These are phyloP conservation scores for Kalanchoe fedtschenkoi DNA, from an alignment of 164 flowering plant species.

Conservation along the genomic window DNA sequence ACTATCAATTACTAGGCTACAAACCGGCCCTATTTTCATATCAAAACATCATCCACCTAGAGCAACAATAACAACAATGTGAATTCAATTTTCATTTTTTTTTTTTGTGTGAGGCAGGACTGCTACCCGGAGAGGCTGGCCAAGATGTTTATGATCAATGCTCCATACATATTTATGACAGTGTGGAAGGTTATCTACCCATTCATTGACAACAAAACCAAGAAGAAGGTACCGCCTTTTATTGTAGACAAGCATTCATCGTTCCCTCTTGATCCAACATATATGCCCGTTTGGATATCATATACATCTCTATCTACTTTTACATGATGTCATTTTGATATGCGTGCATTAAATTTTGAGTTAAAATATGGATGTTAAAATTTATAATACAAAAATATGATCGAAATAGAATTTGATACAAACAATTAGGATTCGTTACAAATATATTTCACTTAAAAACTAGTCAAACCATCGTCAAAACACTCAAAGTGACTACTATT, in stretches of 20 bases:
- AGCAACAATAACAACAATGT: not conserved
- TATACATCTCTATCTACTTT: too few relatives aligned
- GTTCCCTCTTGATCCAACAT: too few relatives aligned
- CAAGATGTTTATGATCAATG: conserved; percentile 33
- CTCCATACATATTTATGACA: conserved; percentile 38
- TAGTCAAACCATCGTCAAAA: too few relatives aligned
- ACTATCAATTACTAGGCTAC: not conserved
- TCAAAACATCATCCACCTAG: not conserved
- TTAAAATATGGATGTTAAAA: too few relatives aligned
- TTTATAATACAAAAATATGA: too few relatives aligned
- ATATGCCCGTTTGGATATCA: too few relatives aligned
- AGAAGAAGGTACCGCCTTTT: conserved; percentile 27
- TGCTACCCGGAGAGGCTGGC: conserved; percentile 50
- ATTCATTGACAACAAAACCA: conserved; percentile 39
- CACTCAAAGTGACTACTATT: too few relatives aligned
- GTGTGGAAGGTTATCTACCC: conserved; percentile 48
- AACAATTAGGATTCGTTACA: too few relatives aligned
- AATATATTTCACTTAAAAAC: too few relatives aligned
- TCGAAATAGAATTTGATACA: too few relatives aligned
- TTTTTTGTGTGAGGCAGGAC: conserved; percentile 23
- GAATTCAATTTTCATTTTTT: not conserved
- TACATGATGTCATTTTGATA: too few relatives aligned
- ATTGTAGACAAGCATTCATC: not conserved
- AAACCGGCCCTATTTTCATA: not conserved
- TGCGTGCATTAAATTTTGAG: too few relatives aligned